Base-by-base conservation (phyloP, 192 early-diverging fungal genomes). In the Coemansia sp. region DNA sequence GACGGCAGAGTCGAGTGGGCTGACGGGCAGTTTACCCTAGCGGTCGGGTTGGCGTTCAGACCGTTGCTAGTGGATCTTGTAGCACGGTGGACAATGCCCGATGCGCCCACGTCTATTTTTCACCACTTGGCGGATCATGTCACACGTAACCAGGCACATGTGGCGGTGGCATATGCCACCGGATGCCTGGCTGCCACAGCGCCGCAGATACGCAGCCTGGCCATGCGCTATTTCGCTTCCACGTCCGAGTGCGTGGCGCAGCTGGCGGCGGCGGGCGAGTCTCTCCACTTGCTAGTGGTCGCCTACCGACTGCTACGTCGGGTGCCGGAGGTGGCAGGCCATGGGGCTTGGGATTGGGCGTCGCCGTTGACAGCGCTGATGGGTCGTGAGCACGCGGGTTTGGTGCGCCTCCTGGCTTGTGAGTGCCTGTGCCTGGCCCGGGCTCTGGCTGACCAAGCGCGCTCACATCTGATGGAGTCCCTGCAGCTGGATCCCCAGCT, bases 61-160 rank as follows among this genome's bases (percentile, higher is more conserved):
- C 91, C 93, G 3, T 68, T 97, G 13, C 79, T 93, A 8, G 82
- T 95, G 23, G 95, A 97, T 60, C 82, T 97, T 31, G 84, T 86
- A 0, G 89, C 90, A 14, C 87, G 95, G 46, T 93, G 91, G 92
- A 83, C 83, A 14, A 59, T 72, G 9, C 63, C 80, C n/a, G 81
- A 70, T 23, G 73, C 82, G 24, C 82, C 68, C 3, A 76, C 63
- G 24, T 33, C 63, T 2, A 66, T 76, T 35, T 69, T 81, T 62
- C 67, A 43, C 48, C 67, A 66, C 1, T 38, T 71, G 26, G 35
- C 56, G 0, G 26, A 57, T 3, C 60, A 57, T 31, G 42, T 40
- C 11, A 9, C 35, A 0, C 20, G 20, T 58, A 79, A 59, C 36
- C 62, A 38, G 64, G 84, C 67, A 76, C 84, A 67, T 66, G 66